Percentiles rank a stretch among this genome's conserved stretches.
Conservation (phyloP, 1,284 basidiomycete genomes). For the Somion occarium region DNA sequence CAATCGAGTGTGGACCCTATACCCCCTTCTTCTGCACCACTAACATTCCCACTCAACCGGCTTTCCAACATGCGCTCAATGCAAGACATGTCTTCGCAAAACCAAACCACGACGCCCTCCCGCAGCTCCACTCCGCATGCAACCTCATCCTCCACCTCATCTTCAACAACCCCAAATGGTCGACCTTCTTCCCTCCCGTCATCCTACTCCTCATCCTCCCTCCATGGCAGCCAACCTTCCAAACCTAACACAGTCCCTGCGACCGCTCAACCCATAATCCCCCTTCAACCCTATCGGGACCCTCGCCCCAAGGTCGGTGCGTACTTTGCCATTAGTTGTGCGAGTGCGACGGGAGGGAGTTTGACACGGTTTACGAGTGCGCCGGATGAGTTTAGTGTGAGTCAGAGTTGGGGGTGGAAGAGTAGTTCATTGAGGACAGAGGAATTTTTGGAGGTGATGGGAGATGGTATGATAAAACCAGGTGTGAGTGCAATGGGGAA, state of each 20-base stretch:
- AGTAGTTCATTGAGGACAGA: conserved; percentile 59
- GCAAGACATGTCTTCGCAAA: background rate
- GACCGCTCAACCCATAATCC: conserved; percentile 38
- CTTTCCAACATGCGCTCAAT: background rate
- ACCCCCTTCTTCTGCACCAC: conserved; percentile 35
- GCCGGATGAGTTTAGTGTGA: conserved; percentile 81
- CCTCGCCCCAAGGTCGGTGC: conserved; percentile 63
- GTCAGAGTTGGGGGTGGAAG: conserved; percentile 83
- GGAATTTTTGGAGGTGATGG: conserved; percentile 50
- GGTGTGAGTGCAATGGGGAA: conserved; percentile 29
- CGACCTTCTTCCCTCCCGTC: conserved; percentile 13
- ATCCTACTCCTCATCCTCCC: conserved; percentile 14
- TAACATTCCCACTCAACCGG: conserved; percentile 10
- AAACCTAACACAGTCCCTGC: conserved; percentile 32
- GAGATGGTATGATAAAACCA: conserved; percentile 33
- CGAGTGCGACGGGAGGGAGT: conserved; percentile 76
- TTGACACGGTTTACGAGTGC: conserved; percentile 82
- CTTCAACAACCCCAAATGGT: conserved; percentile 11
- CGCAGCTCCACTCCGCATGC: conserved; percentile 9
- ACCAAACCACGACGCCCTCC: background rate
- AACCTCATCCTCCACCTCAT: conserved; percentile 12
- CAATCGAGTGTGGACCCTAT: conserved; percentile 74
- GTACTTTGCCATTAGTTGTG: conserved; percentile 83
- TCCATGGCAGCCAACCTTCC: conserved; percentile 11
- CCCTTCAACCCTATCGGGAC: conserved; percentile 69